These are phyloP conservation scores for Nemania abortiva DNA, from an alignment of 2,329 filamentous ascomycete genomes.

Conservation along the genomic window DNA sequence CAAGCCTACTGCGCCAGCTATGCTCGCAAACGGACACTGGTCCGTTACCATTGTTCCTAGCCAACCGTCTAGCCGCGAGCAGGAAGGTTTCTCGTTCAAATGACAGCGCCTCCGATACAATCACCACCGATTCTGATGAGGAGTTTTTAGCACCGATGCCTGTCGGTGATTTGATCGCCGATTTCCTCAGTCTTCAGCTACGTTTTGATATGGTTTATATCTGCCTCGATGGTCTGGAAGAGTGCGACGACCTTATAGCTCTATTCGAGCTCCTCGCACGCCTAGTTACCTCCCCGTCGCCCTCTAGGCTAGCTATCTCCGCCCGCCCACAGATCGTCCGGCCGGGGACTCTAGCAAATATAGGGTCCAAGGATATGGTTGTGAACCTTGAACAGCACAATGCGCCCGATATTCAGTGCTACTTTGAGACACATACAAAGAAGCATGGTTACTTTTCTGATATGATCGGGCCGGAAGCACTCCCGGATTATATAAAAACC, in stretches of 20 bases:
- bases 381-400: conserved; percentile 17
- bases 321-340: conserved; percentile 16
- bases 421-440: not conserved
- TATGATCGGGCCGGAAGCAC: conserved; percentile 1
- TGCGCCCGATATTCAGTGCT: conserved; percentile 22
- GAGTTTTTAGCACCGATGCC: conserved; percentile 12
- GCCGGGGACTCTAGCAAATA: conserved; percentile 9
- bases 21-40: conserved; percentile 24
- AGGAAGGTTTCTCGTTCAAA: conserved; percentile 4
- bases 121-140: not conserved
- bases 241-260: conserved; percentile 23
- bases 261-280: conserved; percentile 23
- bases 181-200: conserved; percentile 27
- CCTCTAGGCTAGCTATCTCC: conserved; percentile 16
- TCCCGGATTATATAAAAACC: conserved; percentile 7
- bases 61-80: conserved; percentile 14
- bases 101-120: too few species aligned
- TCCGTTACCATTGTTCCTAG: conserved; percentile 17
- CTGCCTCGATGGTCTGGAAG: conserved; percentile 26
- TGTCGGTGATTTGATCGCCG: conserved; percentile 22
- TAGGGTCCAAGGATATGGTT: conserved; percentile 19
- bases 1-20: conserved; percentile 23
- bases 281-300: conserved; percentile 12
- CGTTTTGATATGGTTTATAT: conserved; percentile 26
- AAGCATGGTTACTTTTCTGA: not conserved